Conservation (phyloP, 2,329 filamentous ascomycete genomes). For the Fusarium fujikuroi region DNA sequence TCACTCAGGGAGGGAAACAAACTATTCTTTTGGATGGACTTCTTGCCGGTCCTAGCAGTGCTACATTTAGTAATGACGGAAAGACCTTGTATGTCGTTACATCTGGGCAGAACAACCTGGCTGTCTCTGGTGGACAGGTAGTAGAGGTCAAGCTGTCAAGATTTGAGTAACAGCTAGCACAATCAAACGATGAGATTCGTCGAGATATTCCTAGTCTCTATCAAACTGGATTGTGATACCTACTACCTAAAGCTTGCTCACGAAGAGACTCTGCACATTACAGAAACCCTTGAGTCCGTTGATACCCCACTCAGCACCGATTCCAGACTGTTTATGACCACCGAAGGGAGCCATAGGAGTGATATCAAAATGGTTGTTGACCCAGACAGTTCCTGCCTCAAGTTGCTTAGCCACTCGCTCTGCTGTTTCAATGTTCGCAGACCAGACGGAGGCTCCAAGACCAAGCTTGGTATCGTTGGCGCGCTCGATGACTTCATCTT, state of each 20-base stretch:
- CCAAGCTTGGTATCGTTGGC: slow-evolving; percentile 66
- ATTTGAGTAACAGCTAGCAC: too few relatives aligned
- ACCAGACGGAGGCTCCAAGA: slow-evolving; percentile 68
- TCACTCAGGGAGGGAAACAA: background rate
- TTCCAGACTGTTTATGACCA: slow-evolving; percentile 57
- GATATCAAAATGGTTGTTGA: slow-evolving; percentile 66
- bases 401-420: slow-evolving; percentile 62
- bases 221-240: background rate
- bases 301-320: slow-evolving; percentile 55
- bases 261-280: slow-evolving; percentile 41
- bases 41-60: background rate
- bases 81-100: background rate
- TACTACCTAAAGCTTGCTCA: slow-evolving; percentile 19
- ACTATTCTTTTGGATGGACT: background rate
- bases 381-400: slow-evolving; percentile 68
- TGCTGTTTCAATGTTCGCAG: slow-evolving; percentile 60
- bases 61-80: background rate
- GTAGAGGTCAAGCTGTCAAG: background rate
- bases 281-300: slow-evolving; percentile 51
- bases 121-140: background rate
- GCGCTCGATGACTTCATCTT: slow-evolving; percentile 68
- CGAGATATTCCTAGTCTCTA: background rate
- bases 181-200: background rate
- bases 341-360: slow-evolving; percentile 52
- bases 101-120: background rate